Conservation (phyloP, 148 eudicot species). For the Drosera capensis region DNA sequence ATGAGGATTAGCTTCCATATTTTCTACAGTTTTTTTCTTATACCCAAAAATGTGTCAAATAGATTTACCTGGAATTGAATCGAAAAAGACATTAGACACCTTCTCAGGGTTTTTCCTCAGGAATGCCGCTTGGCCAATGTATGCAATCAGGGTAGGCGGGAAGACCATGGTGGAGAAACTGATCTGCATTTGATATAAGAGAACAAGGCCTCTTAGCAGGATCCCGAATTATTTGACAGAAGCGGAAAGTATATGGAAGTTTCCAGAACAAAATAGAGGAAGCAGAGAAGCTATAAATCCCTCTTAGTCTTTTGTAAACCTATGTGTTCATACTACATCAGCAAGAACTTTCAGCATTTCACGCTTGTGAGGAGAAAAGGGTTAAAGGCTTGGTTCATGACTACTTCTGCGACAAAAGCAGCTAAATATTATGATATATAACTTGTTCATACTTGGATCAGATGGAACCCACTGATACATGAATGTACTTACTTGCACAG, state of each 20-base stretch:
- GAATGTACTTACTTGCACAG: constrained; percentile 28
- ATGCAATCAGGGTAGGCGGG: constrained; percentile 69
- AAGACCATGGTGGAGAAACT: constrained; percentile 70
- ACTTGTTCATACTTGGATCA: not conserved
- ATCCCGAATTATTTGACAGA: too few relatives aligned
- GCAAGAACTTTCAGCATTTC: too few relatives aligned
- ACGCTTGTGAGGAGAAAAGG: too few relatives aligned
- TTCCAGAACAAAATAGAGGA: too few relatives aligned
- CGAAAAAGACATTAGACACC: constrained; percentile 24
- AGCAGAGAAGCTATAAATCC: too few relatives aligned
- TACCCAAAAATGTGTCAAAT: too few relatives aligned
- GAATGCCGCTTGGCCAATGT: constrained; percentile 77
- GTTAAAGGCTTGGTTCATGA: too few relatives aligned
- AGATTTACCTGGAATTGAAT: constrained; percentile 27
- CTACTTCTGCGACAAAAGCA: too few relatives aligned
- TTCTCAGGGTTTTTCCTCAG: constrained; percentile 33
- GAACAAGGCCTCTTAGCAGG: too few relatives aligned
- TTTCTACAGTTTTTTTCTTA: too few relatives aligned
- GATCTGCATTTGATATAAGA: constrained; percentile 27
- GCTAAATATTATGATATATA: too few relatives aligned
- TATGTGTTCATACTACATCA: not conserved
- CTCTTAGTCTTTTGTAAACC: not conserved
- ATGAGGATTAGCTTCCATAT: constrained; percentile 16
- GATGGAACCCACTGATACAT: not conserved
- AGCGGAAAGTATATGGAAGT: too few relatives aligned